Evolutionary conservation across 2,329 filamentous ascomycete genomes (phyloP), one percentile per base, ranked within the genome.

Genomic region (Pseudogymnoascus sp.): DNA sequence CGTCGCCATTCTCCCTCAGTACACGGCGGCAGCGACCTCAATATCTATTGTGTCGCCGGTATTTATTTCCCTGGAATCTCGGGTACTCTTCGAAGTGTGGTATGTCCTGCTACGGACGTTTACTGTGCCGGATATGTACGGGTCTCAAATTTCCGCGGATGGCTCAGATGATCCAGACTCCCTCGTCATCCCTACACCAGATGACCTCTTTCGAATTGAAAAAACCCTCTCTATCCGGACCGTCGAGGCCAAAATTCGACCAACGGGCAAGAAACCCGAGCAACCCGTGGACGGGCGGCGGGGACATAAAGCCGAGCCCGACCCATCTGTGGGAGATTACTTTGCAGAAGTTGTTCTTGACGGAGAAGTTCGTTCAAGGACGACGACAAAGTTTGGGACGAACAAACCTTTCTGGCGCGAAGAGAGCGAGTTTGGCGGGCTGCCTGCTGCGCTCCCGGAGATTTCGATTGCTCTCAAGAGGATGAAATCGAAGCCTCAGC

Each of bases 11-110:
- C 97, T 97, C 72, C 93, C 95, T 14, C 93, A 93, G 66, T 97
- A 99, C 75, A 87, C 91, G 0, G 82, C 89, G 8, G 86, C 85
- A 18, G 84, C 90, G 1, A 88, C 85, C 2, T 84, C 88, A 16
- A 80, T 93, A 63, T 88, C 89, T 5, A 84, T 93, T 28, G 87
- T 91, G 64, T 86, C 90, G n/a, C 93, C 95, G 0, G 87, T 97
- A 37, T 97, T 96, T 72, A 80, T 99, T 36, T 89, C 91, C 3
- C 77, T 97, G 49, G 93, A 97, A 69, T 93, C 86, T 25, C 85
- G 93, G 43, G 86, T 96, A 5, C 80, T 96, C n/a, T 96, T 96
- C 70, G 95, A 99, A 73, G 95, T 97, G 11, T 99, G 95, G 95
- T 93, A 96, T 70, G 93, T 96, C 5, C 79, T 99, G 8, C 76